phyloP scores from a whole-genome alignment of 2,329 filamentous ascomycete genomes.

The Sporothrix luriei region DNA sequence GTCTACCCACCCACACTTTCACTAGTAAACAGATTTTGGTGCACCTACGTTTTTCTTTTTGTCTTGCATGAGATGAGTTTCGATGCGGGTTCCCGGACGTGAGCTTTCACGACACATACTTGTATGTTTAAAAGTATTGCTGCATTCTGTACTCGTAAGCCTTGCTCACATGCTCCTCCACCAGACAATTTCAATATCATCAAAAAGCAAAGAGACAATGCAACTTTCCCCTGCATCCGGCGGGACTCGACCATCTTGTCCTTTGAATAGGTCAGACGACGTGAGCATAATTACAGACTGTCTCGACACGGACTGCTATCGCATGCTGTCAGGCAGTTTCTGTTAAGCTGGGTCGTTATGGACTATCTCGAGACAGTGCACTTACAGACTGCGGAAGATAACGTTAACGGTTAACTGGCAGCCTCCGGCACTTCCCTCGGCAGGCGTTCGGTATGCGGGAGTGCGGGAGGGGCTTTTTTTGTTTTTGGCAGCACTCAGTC shows the following conservation, averaged over 20 bases:
- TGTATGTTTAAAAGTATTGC: neutral
- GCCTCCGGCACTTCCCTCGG: neutral
- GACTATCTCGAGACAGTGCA: too few relatives aligned
- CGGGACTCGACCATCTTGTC: neutral
- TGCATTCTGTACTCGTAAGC: neutral
- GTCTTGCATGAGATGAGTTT: conserved; percentile 21
- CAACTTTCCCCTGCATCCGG: conserved; percentile 9
- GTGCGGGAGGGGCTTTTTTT: neutral
- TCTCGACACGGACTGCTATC: too few relatives aligned
- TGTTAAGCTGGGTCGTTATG: neutral
- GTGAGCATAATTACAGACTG: neutral
- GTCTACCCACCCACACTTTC: neutral
- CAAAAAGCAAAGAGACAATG: conserved; percentile 5
- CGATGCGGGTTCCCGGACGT: neutral
- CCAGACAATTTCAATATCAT: neutral
- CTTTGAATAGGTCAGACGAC: neutral
- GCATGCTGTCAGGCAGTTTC: too few relatives aligned
- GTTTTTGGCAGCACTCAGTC: too few relatives aligned
- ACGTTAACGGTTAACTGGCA: too few relatives aligned
- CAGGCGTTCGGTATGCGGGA: neutral
- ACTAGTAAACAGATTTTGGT: neutral
- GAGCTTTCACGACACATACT: neutral
- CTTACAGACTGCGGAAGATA: too few relatives aligned
- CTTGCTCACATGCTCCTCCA: neutral
- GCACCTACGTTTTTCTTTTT: neutral